Percentiles rank a stretch among this genome's conserved stretches.
Conservation (phyloP, 495 filamentous ascomycete genomes). For the Physcia stellaris region DNA sequence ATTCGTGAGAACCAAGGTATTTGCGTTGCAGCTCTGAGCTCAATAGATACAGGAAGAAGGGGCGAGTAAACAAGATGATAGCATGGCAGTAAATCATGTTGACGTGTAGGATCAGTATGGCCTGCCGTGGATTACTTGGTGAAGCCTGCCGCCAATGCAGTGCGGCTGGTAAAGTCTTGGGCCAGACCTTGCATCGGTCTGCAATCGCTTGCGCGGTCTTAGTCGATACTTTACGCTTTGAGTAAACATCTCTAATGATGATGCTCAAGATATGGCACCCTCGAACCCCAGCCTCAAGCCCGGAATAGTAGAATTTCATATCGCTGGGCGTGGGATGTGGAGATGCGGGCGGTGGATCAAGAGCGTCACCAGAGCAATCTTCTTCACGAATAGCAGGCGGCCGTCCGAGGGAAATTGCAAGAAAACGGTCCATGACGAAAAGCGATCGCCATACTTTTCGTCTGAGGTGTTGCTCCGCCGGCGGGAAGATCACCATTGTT, state of each 20-base stretch:
- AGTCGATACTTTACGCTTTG: too few relatives aligned
- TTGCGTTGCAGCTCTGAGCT: slow-evolving; percentile 31
- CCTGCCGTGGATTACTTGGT: too few relatives aligned
- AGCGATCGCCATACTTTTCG: slow-evolving; percentile 46
- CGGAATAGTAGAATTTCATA: slow-evolving; percentile 11
- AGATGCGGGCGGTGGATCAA: slow-evolving; percentile 26
- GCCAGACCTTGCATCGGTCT: too few relatives aligned
- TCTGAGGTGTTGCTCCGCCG: slow-evolving; percentile 29
- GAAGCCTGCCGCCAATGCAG: too few relatives aligned
- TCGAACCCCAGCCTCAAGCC: slow-evolving; percentile 39
- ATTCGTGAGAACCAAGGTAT: slow-evolving; percentile 11
- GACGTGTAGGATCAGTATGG: too few relatives aligned
- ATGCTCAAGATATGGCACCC: too few relatives aligned
- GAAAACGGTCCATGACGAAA: slow-evolving; percentile 47
- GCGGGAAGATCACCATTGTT: slow-evolving; percentile 37
- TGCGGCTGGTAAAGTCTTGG: too few relatives aligned
- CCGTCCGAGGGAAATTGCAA: slow-evolving; percentile 43
- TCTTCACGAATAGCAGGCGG: slow-evolving; percentile 48
- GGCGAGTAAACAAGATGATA: slow-evolving; percentile 52
- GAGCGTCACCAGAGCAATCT: slow-evolving; percentile 39
- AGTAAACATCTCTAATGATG: too few relatives aligned
- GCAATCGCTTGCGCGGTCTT: too few relatives aligned
- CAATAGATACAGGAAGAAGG: slow-evolving; percentile 50
- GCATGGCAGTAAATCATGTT: too few relatives aligned
- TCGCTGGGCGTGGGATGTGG: slow-evolving; percentile 3